Evolutionary conservation across 768 basidiomycete species (phyloP).

Genomic region (Calvatia gigantea): DNA sequence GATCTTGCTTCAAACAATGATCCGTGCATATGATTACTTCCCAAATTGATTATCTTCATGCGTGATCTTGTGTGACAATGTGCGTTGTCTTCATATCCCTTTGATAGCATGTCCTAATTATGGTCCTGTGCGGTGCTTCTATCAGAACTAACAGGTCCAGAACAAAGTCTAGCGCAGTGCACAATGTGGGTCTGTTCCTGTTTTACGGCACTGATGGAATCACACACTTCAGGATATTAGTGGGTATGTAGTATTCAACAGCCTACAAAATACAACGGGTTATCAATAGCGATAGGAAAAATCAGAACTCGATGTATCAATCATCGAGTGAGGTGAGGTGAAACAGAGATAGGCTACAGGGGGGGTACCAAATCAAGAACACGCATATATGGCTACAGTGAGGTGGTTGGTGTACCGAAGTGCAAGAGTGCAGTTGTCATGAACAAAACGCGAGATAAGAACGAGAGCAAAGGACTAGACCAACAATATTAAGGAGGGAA

Average conservation of each 20-base stretch:
- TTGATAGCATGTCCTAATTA: too few species aligned
- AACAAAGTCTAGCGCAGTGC: too few species aligned
- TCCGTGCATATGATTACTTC: too few species aligned
- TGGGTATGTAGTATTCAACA: not conserved
- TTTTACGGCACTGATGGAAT: too few species aligned
- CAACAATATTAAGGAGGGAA: not conserved
- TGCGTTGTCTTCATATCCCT: too few species aligned
- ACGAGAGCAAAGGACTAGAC: not conserved
- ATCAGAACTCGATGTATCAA: not conserved
- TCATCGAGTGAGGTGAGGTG: not conserved
- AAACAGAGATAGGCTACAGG: slow-evolving; percentile 9
- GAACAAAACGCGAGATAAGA: not conserved
- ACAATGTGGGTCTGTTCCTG: too few species aligned
- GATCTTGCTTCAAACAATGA: too few species aligned
- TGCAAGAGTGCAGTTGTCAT: not conserved
- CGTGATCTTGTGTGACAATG: too few species aligned
- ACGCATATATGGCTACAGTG: slow-evolving; percentile 12
- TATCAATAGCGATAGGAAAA: slow-evolving; percentile 7
- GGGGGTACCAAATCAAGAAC: slow-evolving; percentile 1
- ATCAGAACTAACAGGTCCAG: too few species aligned
- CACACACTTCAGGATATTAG: not conserved
- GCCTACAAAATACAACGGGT: slow-evolving; percentile 7
- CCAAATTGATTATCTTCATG: too few species aligned
- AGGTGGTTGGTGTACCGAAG: not conserved
- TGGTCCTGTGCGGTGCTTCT: too few species aligned